phyloP scores from a whole-genome alignment of 225 moss, liverwort and hornwort species.

The Pseudoscleropodium purum region DNA sequence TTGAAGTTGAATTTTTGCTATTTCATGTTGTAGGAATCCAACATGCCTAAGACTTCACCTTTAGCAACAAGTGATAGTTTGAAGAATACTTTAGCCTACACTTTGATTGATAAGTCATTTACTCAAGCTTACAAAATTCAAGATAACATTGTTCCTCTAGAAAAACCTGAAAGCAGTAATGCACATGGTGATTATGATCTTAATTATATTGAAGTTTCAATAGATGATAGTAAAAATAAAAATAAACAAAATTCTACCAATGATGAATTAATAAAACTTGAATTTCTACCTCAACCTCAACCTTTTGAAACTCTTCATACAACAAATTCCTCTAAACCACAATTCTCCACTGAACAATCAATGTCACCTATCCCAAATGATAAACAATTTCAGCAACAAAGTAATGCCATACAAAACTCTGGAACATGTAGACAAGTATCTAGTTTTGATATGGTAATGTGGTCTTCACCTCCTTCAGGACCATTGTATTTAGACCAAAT shows the following conservation, averaged over 20 bases:
- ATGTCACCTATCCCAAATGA: not conserved
- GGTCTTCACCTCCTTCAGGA: not conserved
- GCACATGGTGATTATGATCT: not conserved
- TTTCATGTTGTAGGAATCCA: not conserved
- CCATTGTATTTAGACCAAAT: not conserved
- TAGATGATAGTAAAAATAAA: not conserved
- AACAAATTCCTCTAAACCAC: not conserved
- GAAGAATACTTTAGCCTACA: not conserved
- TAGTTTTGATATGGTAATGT: not conserved
- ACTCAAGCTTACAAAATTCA: not conserved
- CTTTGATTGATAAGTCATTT: not conserved
- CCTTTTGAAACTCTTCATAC: not conserved
- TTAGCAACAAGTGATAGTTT: not conserved
- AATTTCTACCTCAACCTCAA: not conserved
- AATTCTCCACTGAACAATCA: not conserved
- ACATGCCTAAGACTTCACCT: conserved; percentile 12
- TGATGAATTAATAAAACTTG: not conserved
- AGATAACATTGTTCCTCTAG: not conserved
- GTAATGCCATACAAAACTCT: no score
- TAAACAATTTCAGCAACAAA: not conserved
- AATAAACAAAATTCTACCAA: not conserved
- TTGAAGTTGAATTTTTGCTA: not conserved
- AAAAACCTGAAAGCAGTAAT: conserved; percentile 10
- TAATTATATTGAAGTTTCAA: not conserved
- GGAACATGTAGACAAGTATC: not conserved